Evolutionary conservation across 2,329 filamentous ascomycete genomes (phyloP).

Genomic region (Polychaeton citri): DNA sequence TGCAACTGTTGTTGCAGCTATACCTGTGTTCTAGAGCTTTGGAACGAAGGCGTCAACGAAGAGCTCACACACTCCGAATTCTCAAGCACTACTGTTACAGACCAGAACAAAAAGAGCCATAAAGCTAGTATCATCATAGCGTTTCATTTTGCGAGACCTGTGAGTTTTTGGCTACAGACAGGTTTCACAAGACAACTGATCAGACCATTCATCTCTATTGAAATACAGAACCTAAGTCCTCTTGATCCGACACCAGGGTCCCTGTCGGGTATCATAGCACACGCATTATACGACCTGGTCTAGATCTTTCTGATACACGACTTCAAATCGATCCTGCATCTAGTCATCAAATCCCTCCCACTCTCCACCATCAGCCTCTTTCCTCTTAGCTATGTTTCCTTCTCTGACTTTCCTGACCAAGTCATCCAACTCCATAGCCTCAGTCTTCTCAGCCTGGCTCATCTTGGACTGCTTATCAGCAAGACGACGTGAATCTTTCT

Average conservation of each 20-base stretch:
- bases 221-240: too few species aligned
- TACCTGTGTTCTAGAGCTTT: too few species aligned
- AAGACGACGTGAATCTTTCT: constrained; percentile 19
- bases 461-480: constrained; percentile 18
- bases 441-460: constrained; percentile 15
- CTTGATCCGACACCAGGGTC: not conserved
- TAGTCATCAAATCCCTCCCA: constrained; percentile 17
- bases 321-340: not conserved
- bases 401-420: constrained; percentile 21
- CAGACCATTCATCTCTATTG: too few species aligned
- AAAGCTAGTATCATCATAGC: too few species aligned
- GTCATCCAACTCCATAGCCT: constrained; percentile 19
- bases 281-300: not conserved
- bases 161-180: too few species aligned
- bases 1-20: too few species aligned
- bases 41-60: too few species aligned
- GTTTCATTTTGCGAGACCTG: too few species aligned
- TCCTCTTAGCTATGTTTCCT: constrained; percentile 8
- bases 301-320: not conserved
- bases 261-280: not conserved
- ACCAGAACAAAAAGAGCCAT: too few species aligned
- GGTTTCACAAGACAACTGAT: too few species aligned
- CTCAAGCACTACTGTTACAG: too few species aligned
- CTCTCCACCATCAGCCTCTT: constrained; percentile 5
- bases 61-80: too few species aligned